phyloP scores from a whole-genome alignment of 306 rosid species.

The Biancaea sappan region DNA sequence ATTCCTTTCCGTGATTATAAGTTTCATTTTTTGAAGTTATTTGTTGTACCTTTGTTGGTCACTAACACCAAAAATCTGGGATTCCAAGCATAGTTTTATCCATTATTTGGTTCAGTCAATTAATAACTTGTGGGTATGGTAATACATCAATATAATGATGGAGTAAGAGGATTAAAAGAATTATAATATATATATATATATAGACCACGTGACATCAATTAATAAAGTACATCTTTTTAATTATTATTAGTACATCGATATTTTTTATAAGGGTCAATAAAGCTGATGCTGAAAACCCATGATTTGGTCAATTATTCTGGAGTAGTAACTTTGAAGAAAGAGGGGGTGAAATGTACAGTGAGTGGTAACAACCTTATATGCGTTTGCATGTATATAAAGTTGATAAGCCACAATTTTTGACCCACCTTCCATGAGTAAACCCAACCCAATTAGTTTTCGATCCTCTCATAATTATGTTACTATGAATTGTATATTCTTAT shows the following conservation, averaged over 20 bases:
- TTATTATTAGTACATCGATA: not conserved
- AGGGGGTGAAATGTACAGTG: not conserved
- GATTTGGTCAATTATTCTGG: not conserved
- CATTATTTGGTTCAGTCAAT: not conserved
- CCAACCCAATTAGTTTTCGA: not conserved
- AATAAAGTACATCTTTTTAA: not conserved
- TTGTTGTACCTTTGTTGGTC: not conserved
- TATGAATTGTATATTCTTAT: not conserved
- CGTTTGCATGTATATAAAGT: not conserved
- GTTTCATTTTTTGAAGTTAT: not conserved
- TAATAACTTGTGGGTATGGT: not conserved
- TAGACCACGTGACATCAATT: constrained; percentile 11
- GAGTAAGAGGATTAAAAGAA: not conserved
- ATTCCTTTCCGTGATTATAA: not conserved
- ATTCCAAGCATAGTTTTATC: not conserved
- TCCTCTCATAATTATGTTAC: too few species aligned
- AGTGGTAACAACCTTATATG: not conserved
- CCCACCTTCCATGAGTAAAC: not conserved
- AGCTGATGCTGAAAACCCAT: not conserved
- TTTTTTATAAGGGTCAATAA: not conserved
- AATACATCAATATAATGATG: not conserved
- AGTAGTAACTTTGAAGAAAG: not conserved
- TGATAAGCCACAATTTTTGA: constrained; percentile 32
- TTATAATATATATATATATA: not conserved
- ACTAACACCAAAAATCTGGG: not conserved